These are phyloP conservation scores for Hypoxylon sp. DNA, from an alignment of 2,329 filamentous ascomycete genomes.

Conservation along the genomic window DNA sequence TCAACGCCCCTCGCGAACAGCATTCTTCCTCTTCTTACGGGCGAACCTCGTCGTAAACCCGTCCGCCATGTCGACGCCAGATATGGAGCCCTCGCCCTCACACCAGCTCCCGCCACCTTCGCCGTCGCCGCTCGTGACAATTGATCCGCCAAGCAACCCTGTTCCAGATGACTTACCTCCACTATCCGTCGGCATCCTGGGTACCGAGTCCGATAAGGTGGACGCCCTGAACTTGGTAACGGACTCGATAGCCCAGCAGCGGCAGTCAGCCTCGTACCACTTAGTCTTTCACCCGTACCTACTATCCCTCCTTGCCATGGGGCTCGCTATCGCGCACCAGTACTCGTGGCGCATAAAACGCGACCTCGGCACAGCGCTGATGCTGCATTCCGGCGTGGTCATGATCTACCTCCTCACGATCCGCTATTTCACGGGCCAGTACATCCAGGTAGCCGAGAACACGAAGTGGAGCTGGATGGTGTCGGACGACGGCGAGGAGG, in stretches of 20 bases:
- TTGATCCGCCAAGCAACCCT: conserved; percentile 57
- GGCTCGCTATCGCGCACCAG: conserved; percentile 63
- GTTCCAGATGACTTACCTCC: conserved; percentile 71
- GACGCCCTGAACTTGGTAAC: conserved; percentile 81
- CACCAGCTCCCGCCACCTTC: conserved; percentile 56
- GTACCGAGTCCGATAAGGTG: conserved; percentile 71
- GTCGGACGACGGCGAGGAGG: conserved; percentile 60
- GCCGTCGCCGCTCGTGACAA: conserved; percentile 56
- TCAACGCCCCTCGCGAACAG: conserved; percentile 62
- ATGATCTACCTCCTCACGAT: conserved; percentile 75
- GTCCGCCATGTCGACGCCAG: conserved; percentile 74
- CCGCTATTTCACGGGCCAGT: conserved; percentile 72
- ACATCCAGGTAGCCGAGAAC: conserved; percentile 73
- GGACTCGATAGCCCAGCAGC: conserved; percentile 87
- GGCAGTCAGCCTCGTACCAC: conserved; percentile 74
- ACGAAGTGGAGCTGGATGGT: conserved; percentile 74
- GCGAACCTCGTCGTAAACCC: conserved; percentile 81
- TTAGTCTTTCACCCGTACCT: conserved; percentile 75
- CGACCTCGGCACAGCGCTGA: conserved; percentile 69
- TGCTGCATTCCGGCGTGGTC: conserved; percentile 72
- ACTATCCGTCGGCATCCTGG: conserved; percentile 73
- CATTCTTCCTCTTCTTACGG: conserved; percentile 86
- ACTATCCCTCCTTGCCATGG: conserved; percentile 62
- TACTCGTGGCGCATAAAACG: conserved; percentile 61
- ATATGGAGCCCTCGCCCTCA: conserved; percentile 68